Evolutionary conservation across 2,329 filamentous ascomycete species (phyloP).

Genomic region (Geoglossum cookeanum): DNA sequence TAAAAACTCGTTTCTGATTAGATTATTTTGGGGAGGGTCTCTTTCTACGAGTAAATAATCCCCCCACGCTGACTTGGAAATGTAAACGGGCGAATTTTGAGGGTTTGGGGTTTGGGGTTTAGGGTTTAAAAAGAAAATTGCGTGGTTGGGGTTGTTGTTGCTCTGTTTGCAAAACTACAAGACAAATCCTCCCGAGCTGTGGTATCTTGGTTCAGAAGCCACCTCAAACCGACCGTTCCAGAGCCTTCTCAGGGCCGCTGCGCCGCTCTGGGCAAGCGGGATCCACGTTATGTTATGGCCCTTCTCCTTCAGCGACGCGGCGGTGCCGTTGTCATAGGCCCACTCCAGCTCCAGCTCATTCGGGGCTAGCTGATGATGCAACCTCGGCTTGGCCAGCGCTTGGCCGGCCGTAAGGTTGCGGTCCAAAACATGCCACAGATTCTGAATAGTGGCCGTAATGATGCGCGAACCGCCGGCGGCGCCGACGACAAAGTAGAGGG

Average conservation of each 20-base stretch:
- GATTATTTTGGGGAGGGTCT: no score
- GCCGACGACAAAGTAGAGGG: constrained; percentile 49
- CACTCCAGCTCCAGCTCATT: constrained; percentile 50
- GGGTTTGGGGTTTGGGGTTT: no score
- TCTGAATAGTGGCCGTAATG: constrained; percentile 60
- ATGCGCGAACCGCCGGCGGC: constrained; percentile 70
- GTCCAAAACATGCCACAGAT: constrained; percentile 54
- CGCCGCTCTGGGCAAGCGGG: constrained; percentile 43
- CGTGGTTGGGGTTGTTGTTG: no score
- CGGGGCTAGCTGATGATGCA: constrained; percentile 71
- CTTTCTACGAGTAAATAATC: no score
- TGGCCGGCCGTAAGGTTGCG: constrained; percentile 37
- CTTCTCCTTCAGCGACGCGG: constrained; percentile 38
- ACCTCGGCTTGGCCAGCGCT: constrained; percentile 44
- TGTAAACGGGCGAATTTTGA: no score
- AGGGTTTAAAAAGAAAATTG: no score
- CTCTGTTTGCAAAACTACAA: no score
- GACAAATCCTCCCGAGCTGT: no score
- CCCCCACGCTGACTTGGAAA: no score
- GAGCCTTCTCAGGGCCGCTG: constrained; percentile 46
- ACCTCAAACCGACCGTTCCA: constrained; percentile 56
- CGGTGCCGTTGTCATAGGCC: constrained; percentile 43
- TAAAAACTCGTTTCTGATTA: no score
- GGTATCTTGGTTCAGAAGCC: constrained; percentile 51
- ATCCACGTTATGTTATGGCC: constrained; percentile 60